Evolutionary conservation across 2,329 filamentous ascomycete genomes (phyloP), one percentile per base, ranked within the genome.

Genomic region (Scleromitrula shiraiana): DNA sequence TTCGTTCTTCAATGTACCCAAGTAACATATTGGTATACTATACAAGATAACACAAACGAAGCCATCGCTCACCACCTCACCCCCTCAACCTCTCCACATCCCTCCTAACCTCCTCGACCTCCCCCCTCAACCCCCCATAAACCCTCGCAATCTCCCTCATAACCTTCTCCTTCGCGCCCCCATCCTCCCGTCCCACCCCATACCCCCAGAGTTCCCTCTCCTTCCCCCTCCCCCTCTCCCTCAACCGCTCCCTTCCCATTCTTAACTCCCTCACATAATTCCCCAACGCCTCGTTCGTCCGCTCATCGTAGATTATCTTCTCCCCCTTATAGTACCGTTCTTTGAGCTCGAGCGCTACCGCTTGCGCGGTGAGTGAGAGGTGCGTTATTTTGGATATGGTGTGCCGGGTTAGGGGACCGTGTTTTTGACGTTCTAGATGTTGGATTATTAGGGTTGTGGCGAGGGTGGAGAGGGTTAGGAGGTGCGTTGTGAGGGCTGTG

Each of bases 131-230:
- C 51, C 61, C 62, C 19, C 49, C 55, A 56, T 62, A 64, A 19
- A 60, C 61, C 49, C 56, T 59, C 7, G 62, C 58, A 50, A 64
- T 57, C 50, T 62, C 61, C 46, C 41, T 64, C 62, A 65, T 62
- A 38, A 59, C 45, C 51, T 49, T 62, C 38, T 64, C 59, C 55
- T 64, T 64, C 14, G 27, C 48, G 3, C 48, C 38, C 5, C 41
- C 39, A 10, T 54, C 57, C 9, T 56, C 52, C 30, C 58, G 49
- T 3, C 59, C 60, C 20, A 64, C 56, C 5, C 62, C 62, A 54
- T 65, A 64, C 2, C 58, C 59, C 55, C 52, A 59, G 9, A 65
- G 48, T 26, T 53, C 50, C 42, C 53, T 57, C 51, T 63, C 57
- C 7, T 54, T 53, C 14, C 53, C 49, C 20, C 48, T 51, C 23